Evolutionary conservation across 108 stramenopile genomes (phyloP).

Genomic region (Asterionellopsis glacialis): DNA sequence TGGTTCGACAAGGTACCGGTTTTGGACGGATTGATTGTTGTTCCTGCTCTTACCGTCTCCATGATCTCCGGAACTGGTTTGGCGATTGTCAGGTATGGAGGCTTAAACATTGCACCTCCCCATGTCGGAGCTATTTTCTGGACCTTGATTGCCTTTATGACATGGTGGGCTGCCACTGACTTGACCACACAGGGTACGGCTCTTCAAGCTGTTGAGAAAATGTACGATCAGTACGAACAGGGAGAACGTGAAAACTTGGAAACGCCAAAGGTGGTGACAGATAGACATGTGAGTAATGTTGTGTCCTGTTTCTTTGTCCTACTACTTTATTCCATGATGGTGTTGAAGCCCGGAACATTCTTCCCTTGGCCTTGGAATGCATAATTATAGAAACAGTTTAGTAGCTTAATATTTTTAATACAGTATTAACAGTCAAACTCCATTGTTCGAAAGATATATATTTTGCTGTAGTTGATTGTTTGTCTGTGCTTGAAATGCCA

Average conservation of each 20-base stretch:
- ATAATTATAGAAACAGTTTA: no score
- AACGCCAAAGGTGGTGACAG: conserved; percentile 38
- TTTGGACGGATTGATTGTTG: conserved; percentile 44
- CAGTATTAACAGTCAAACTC: no score
- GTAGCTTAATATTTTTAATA: no score
- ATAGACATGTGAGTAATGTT: conserved; percentile 51
- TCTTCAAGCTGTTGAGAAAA: conserved; percentile 25
- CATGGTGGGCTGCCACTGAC: conserved; percentile 60
- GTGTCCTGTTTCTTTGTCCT: conserved; percentile 52
- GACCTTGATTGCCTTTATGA: conserved; percentile 41
- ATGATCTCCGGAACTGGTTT: conserved; percentile 52
- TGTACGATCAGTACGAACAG: conserved; percentile 22
- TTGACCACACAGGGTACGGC: conserved; percentile 48
- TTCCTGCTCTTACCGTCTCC: conserved; percentile 49
- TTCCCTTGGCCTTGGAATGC: no score
- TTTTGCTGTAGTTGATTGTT: no score
- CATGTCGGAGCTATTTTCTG: conserved; percentile 49
- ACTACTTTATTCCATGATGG: conserved; percentile 52
- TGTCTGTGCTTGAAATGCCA: no score
- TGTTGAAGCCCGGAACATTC: conserved; percentile 48
- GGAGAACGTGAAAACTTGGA: conserved; percentile 20
- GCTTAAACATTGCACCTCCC: conserved; percentile 45
- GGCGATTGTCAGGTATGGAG: conserved; percentile 46
- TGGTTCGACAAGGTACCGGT: conserved; percentile 57
- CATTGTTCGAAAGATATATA: no score